phyloP scores from a whole-genome alignment of 2,329 filamentous ascomycete genomes.

The Biscogniauxia mediterranea region DNA sequence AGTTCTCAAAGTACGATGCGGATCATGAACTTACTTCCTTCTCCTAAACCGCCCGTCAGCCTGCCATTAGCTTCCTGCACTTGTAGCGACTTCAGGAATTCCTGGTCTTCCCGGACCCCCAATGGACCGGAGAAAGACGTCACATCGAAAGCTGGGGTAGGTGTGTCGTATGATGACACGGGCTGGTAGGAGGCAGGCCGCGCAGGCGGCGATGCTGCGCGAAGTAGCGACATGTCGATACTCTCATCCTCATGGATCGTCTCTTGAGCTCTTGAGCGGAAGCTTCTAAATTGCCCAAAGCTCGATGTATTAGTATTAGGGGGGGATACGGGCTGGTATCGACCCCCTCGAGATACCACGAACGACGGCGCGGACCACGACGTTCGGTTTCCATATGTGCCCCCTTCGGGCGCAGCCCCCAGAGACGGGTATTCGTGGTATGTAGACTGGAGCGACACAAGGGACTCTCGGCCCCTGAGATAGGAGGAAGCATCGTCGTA shows the following conservation, averaged over 20 bases:
- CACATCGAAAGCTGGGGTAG: conserved; percentile 43
- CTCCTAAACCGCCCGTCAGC: conserved; percentile 58
- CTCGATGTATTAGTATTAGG: conserved; percentile 11
- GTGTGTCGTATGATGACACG: conserved; percentile 22
- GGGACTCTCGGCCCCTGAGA: conserved; percentile 30
- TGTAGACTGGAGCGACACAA: conserved; percentile 31
- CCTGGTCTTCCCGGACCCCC: conserved; percentile 44
- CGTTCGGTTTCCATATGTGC: conserved; percentile 15
- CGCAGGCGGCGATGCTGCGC: conserved; percentile 30
- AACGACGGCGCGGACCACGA: conserved; percentile 26
- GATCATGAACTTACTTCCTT: conserved; percentile 33
- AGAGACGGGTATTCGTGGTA: conserved; percentile 22
- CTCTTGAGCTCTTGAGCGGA: conserved; percentile 23
- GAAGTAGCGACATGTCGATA: conserved; percentile 32
- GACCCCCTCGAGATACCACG: conserved; percentile 16
- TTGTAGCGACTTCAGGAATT: conserved; percentile 45
- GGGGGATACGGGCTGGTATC: conserved; percentile 24
- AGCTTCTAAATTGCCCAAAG: conserved; percentile 24
- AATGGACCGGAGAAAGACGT: conserved; percentile 46
- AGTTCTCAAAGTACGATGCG: not conserved
- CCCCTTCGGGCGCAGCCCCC: conserved; percentile 12
- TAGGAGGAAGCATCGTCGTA: conserved; percentile 19
- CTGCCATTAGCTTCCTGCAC: conserved; percentile 53
- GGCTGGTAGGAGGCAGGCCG: conserved; percentile 33
- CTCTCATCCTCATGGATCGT: conserved; percentile 33